Evolutionary conservation across 768 basidiomycete genomes (phyloP).

Genomic region (Tephrocybe sp.): DNA sequence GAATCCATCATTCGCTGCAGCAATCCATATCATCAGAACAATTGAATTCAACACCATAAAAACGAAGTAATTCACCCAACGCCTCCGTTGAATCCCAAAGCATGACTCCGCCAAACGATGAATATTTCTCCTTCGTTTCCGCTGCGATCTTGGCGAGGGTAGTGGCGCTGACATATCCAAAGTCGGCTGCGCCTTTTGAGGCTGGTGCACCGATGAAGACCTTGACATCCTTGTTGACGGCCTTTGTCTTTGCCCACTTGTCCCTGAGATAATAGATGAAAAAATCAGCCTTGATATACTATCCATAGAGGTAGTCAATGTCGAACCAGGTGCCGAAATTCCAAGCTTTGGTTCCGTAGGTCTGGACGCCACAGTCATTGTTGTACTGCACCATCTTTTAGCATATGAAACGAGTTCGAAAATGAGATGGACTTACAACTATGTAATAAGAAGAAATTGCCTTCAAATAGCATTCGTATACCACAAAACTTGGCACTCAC

Average conservation of each 20-base stretch:
- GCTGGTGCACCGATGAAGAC: slow-evolving; percentile 58
- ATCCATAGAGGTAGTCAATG: background rate
- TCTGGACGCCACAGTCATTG: slow-evolving; percentile 32
- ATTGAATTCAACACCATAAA: too few relatives aligned
- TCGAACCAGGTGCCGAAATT: slow-evolving; percentile 45
- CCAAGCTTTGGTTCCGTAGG: slow-evolving; percentile 42
- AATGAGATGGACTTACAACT: slow-evolving; percentile 12
- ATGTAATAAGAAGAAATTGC: background rate
- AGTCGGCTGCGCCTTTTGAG: slow-evolving; percentile 45
- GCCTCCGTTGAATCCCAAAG: slow-evolving; percentile 42
- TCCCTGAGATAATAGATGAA: slow-evolving; percentile 38
- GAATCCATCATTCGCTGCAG: slow-evolving; percentile 36
- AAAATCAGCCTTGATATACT: background rate
- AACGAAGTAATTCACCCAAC: slow-evolving; percentile 25
- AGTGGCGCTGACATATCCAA: slow-evolving; percentile 47
- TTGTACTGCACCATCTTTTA: slow-evolving; percentile 15
- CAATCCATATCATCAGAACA: background rate
- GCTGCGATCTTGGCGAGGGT: slow-evolving; percentile 40
- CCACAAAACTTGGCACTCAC: background rate
- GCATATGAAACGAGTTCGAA: background rate
- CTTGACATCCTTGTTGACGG: slow-evolving; percentile 52
- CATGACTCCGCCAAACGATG: slow-evolving; percentile 56
- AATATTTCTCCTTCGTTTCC: slow-evolving; percentile 42
- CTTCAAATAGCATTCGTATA: background rate
- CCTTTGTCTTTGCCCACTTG: slow-evolving; percentile 53